Evolutionary conservation across 768 basidiomycete species (phyloP), one percentile per base, ranked within the genome.

Genomic region (Kwoniella sp.): DNA sequence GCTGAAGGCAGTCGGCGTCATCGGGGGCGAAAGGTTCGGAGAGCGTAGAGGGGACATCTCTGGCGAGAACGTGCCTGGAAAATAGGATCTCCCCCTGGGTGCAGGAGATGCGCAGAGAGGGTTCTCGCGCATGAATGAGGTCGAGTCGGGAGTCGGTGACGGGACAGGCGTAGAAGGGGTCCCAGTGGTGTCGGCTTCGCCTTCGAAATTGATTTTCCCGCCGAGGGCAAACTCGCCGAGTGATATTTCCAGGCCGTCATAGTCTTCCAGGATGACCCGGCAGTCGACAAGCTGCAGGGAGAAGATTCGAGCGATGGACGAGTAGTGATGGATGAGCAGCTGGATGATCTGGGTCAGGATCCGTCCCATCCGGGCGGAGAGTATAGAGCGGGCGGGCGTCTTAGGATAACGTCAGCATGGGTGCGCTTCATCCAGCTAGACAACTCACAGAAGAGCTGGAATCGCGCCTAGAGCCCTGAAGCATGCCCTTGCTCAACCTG

Each of bases 261-360:
- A 43, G 19, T 57, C 61, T 28, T 59, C 54, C 17, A 58, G 36
- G 27, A 57, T 41, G 39, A 59, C 40, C 3, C 52, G 36, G 29
- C 32, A 47, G 34, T 59, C 44, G 23, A 34, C 29, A 15, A 65
- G 25, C 25, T 57, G 53, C 3, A 65, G 5, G 5, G 58, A 56
- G 25, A 65, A 5, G 17, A 65, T 11, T 15, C 56, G 49, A 20
- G 55, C 53, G 26, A 65, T 15, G 22, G 52, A 54, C 2, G 62
- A 48, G 17, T 50, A 46, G 26, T 71, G 65, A n/a, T 68, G 61
- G 22, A 69, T 59, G 25, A 55, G 29, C 6, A 71, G 33, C 31
- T 60, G 63, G 36, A 60, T 52, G 10, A 41, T 7, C 23, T 33
- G 55, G 3, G 58, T 47, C 19, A 36, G 19, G 3, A 42, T 17